Evolutionary conservation across 1,284 basidiomycete genomes (phyloP), one percentile per base, ranked within the genome.

Genomic region (Trichosporon ovoides): DNA sequence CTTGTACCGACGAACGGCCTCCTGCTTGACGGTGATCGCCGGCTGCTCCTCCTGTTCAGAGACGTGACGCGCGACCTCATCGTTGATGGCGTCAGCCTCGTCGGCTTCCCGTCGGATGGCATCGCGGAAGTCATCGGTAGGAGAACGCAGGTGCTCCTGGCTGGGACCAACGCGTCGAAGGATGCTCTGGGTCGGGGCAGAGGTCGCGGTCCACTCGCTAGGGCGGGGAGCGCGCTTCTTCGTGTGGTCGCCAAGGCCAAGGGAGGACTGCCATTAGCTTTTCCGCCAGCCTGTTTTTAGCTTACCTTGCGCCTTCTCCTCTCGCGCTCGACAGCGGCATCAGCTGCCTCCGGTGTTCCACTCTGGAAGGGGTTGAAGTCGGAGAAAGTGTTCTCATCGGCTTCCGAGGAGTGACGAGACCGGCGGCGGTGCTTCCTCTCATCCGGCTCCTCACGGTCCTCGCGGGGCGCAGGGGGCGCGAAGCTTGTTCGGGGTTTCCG

Each of bases 371-470:
- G 81, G 66, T 82, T 83, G 66, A 70, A 79, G 58, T 81, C 79
- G 16, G 78, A 80, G 63, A 81, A 83, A 3, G 75, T 70, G 37
- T 74, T 75, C 7, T 71, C 72, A 31, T 56, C n/a, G 31, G 51
- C 14, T 58, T 57, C 46, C 56, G 61, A 13, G 63, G 69, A 19
- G 68, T 70, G 37, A 57, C 67, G 50, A 6, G 58, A 56, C 55
- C 59, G 53, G 38, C 46, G 54, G 43, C 38, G 51, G 12, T 58
- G 38, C 49, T 60, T 67, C 34, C 48, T 12, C 86, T 63, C 84
- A 83, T 72, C 85, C 48, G 28, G 24, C 3, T 89, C 85, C 65
- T 83, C 85, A 72, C 83, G n/a, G n/a, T n/a, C n/a, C n/a, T n/a
- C n/a, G n/a, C n/a, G 84, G 55, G 87, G 77, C 6, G 50, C 38